These are phyloP conservation scores for Epichloe sp. DNA, from an alignment of 2,329 filamentous ascomycete genomes.

Conservation along the genomic window DNA sequence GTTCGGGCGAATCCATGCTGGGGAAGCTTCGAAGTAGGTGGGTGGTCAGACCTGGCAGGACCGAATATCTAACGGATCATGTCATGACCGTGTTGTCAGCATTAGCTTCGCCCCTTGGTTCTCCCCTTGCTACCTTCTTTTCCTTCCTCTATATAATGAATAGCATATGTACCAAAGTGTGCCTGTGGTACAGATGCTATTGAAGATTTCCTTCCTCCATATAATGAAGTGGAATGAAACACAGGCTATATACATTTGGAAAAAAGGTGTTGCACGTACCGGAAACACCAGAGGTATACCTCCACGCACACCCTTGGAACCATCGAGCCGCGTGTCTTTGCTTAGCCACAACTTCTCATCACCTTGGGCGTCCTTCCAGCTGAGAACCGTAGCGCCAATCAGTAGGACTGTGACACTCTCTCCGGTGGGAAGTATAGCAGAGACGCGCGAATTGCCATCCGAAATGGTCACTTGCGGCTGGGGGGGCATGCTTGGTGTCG, in stretches of 20 bases:
- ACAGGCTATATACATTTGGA: background rate
- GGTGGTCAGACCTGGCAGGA: conserved; percentile 59
- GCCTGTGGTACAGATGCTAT: no score
- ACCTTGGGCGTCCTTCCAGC: conserved; percentile 75
- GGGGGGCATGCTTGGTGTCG: conserved; percentile 63
- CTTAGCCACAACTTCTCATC: conserved; percentile 80
- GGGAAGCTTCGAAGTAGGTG: conserved; percentile 64
- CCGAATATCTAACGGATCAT: conserved; percentile 59
- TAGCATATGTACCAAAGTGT: no score
- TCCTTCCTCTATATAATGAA: background rate
- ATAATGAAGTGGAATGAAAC: background rate
- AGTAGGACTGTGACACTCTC: conserved; percentile 78
- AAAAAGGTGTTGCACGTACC: conserved; percentile 36
- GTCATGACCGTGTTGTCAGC: background rate
- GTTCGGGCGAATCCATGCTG: conserved; percentile 93
- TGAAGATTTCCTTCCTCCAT: background rate
- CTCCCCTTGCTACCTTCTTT: background rate
- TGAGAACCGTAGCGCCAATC: conserved; percentile 84
- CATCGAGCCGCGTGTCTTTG: conserved; percentile 67
- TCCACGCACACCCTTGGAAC: conserved; percentile 77
- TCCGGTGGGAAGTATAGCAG: conserved; percentile 71
- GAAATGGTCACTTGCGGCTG: conserved; percentile 64
- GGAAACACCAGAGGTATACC: conserved; percentile 91
- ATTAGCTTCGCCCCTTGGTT: background rate
- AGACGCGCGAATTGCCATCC: conserved; percentile 57